Evolutionary conservation across 225 moss, liverwort and hornwort species (phyloP), one percentile per base, ranked within the genome.

Genomic region (Asterella californica): DNA sequence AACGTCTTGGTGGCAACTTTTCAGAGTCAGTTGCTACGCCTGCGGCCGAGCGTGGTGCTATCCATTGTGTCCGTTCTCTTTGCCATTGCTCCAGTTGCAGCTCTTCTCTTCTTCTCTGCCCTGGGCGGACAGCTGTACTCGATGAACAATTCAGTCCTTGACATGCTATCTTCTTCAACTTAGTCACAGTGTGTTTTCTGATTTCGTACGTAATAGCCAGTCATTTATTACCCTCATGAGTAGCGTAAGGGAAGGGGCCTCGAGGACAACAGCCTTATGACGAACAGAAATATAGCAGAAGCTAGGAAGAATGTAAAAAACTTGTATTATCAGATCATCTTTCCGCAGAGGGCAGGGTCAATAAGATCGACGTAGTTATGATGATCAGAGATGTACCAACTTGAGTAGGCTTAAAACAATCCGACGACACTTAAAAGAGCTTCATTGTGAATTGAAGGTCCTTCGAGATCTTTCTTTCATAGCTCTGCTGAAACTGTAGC

Each of bases 1-100:
- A 90, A 86, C 81, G 86, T 88, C 48, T 10, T 94, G 79, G 81
- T 91, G 17, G 90, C 90, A 80, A 83, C 79, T 55, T 82, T 96
- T 59, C 89, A 96, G 80, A 86, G 88, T 75, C 90, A 86, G 57
- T 72, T 96, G 63, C 85, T 96, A 42, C 88, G 80, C 14, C 72
- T 91, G 85, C 88, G 94, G 79, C 94, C 94, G 0, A 76, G 91
- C 72, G 88, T 89, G 24, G 87, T 84, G 15, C 80, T 96, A 45
- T 89, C 79, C 21, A 67, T 96, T 7, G 45, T 91, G 0, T 90
- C 90, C 4, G 55, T 90, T 71, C 62, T 90, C 47, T 65, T 96
- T 73, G 92, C 92, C 9, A 78, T 94, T 19, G 54, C 90, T 74
- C 94, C 96, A 14, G 90, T 91, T 18, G 91, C 91, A 48, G 86